phyloP scores from a whole-genome alignment of 306 rosid genomes.

The Gleditsia sinensis region DNA sequence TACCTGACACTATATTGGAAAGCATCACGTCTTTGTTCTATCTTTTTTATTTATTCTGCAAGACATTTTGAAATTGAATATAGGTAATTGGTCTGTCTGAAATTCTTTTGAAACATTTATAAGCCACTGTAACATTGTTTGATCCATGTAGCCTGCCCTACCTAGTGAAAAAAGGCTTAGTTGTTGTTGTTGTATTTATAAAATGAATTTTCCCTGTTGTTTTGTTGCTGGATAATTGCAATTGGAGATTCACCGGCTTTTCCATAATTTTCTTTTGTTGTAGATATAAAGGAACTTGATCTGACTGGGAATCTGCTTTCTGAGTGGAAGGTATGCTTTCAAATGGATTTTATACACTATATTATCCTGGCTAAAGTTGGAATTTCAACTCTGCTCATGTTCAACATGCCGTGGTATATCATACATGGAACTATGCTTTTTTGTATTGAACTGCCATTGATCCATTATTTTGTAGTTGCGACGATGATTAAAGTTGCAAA shows the following conservation, averaged over 20 bases:
- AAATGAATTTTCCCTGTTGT: neutral
- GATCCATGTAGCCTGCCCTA: no score
- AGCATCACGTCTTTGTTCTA: constrained; percentile 20
- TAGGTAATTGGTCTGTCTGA: neutral
- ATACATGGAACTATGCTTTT: neutral
- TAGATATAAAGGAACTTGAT: constrained; percentile 85
- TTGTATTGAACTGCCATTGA: neutral
- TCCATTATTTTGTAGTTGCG: neutral
- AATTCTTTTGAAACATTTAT: no score
- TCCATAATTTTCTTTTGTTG: constrained; percentile 30
- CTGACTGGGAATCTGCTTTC: constrained; percentile 88
- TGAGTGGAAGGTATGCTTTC: constrained; percentile 77
- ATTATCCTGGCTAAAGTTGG: constrained; percentile 23
- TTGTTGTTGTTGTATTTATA: no score
- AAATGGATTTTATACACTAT: constrained; percentile 28
- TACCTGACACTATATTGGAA: constrained; percentile 13
- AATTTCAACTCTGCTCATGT: constrained; percentile 13
- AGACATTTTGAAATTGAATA: constrained; percentile 24
- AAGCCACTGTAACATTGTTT: no score
- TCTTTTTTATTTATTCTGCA: constrained; percentile 15
- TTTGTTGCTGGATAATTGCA: neutral
- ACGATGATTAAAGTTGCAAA: neutral
- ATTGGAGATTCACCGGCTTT: neutral
- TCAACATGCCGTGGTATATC: constrained; percentile 8
- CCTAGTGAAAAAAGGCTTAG: no score